These are phyloP conservation scores for Tephrocybe rancida DNA, from an alignment of 768 basidiomycete species.

Conservation along the genomic window DNA sequence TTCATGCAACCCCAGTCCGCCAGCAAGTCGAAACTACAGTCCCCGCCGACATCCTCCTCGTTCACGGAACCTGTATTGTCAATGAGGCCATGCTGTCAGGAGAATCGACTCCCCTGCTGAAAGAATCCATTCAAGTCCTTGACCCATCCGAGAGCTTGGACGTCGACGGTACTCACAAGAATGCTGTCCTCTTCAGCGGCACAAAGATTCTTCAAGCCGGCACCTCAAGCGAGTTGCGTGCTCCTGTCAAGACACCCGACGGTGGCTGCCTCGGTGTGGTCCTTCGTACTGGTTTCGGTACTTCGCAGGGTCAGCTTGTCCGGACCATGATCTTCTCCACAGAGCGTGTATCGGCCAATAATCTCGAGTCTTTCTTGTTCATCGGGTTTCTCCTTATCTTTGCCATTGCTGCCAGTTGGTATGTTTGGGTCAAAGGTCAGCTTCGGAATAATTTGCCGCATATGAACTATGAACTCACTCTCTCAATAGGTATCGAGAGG, in stretches of 20 bases:
- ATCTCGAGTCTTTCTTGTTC: slow-evolving; percentile 93
- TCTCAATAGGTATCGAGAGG: slow-evolving; percentile 75
- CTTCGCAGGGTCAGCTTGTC: slow-evolving; percentile 95
- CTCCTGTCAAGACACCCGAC: slow-evolving; percentile 76
- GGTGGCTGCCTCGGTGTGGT: slow-evolving; percentile 92
- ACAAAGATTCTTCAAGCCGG: slow-evolving; percentile 95
- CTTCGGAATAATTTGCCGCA: slow-evolving; percentile 1
- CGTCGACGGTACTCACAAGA: slow-evolving; percentile 85
- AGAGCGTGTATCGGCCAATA: slow-evolving; percentile 96
- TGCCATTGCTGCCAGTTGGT: slow-evolving; percentile 96
- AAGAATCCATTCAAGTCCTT: slow-evolving; percentile 90
- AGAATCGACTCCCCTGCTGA: slow-evolving; percentile 95
- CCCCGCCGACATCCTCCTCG: slow-evolving; percentile 91
- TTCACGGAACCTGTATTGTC: slow-evolving; percentile 92
- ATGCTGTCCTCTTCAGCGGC: slow-evolving; percentile 89
- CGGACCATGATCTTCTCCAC: slow-evolving; percentile 99
- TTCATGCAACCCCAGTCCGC: slow-evolving; percentile 46
- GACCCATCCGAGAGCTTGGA: slow-evolving; percentile 77
- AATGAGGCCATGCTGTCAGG: slow-evolving; percentile 99
- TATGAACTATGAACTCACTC: neutral
- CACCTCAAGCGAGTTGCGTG: slow-evolving; percentile 42
- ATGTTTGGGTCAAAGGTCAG: slow-evolving; percentile 95
- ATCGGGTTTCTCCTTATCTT: slow-evolving; percentile 98
- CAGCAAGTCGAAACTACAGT: slow-evolving; percentile 82
- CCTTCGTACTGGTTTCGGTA: slow-evolving; percentile 95